These are phyloP conservation scores for Rossbeevera mucosa DNA, from an alignment of 768 basidiomycete genomes.

Conservation along the genomic window DNA sequence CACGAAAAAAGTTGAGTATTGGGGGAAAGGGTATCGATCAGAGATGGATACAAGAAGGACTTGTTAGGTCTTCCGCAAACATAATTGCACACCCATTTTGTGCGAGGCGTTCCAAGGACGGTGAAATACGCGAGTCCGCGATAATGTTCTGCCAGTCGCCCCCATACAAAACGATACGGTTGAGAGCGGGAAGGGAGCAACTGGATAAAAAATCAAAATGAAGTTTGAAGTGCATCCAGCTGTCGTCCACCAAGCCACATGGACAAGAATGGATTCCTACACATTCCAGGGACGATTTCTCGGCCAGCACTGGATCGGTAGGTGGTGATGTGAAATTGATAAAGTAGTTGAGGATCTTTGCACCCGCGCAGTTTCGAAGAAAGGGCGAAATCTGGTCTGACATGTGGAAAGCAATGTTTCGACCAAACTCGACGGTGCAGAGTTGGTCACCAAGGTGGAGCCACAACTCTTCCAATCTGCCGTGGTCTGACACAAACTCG, in stretches of 20 bases:
- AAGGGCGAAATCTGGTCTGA: constrained; percentile 44
- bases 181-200: constrained; percentile 43
- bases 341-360: constrained; percentile 53
- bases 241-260: constrained; percentile 39
- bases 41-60: constrained; percentile 17
- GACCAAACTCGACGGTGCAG: constrained; percentile 53
- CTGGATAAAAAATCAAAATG: constrained; percentile 47
- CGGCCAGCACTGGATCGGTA: constrained; percentile 10
- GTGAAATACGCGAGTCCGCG: constrained; percentile 35
- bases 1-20: neutral
- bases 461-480: constrained; percentile 46
- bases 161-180: constrained; percentile 45
- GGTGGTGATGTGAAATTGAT: constrained; percentile 43
- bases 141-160: constrained; percentile 46
- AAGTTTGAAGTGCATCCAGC: constrained; percentile 26
- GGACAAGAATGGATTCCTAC: constrained; percentile 51
- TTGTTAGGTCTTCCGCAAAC: constrained; percentile 10
- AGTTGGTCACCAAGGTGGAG: constrained; percentile 46
- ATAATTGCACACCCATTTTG: constrained; percentile 32
- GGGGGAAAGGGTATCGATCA: neutral
- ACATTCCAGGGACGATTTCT: constrained; percentile 35
- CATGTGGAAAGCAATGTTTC: constrained; percentile 49
- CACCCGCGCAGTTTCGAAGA: constrained; percentile 41
- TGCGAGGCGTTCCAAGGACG: constrained; percentile 29
- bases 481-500: constrained; percentile 40